These are phyloP conservation scores for Microdochium paspali DNA, from an alignment of 2,329 filamentous ascomycete genomes.

Conservation along the genomic window DNA sequence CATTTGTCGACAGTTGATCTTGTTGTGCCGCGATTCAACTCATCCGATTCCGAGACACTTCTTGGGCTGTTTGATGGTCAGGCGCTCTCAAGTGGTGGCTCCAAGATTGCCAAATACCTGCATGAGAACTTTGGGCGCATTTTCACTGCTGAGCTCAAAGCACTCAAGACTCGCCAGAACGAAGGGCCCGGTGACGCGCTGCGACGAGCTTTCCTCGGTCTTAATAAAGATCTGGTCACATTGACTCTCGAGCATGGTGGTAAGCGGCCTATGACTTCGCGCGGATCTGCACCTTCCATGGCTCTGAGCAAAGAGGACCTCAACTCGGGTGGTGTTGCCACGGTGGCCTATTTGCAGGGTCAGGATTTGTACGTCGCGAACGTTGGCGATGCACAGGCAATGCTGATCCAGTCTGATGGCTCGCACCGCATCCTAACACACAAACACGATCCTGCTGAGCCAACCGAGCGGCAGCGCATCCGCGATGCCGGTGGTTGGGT, in stretches of 20 bases:
- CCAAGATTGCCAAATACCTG: constrained; percentile 90
- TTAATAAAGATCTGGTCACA: constrained; percentile 92
- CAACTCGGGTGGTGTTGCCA: constrained; percentile 82
- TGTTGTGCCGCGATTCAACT: constrained; percentile 85
- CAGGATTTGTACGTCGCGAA: constrained; percentile 93
- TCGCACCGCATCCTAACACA: constrained; percentile 73
- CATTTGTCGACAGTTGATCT: constrained; percentile 94
- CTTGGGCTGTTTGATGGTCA: constrained; percentile 96
- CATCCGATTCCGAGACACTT: constrained; percentile 80
- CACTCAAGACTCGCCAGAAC: constrained; percentile 51
- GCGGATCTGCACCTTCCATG: constrained; percentile 62
- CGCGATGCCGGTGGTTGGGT: constrained; percentile 93
- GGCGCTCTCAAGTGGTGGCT: constrained; percentile 77
- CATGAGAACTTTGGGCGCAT: constrained; percentile 91
- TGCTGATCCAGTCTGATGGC: constrained; percentile 85
- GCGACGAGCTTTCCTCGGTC: constrained; percentile 71
- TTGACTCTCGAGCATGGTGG: constrained; percentile 74
- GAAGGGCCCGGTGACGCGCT: constrained; percentile 80
- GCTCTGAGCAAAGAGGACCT: constrained; percentile 84
- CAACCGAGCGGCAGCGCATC: constrained; percentile 75
- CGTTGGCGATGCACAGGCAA: constrained; percentile 90
- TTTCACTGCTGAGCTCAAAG: constrained; percentile 74
- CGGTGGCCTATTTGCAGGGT: constrained; percentile 79
- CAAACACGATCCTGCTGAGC: constrained; percentile 89
- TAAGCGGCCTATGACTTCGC: constrained; percentile 58